Conservation (phyloP, 2,329 filamentous ascomycete genomes). For the Nemania diffusa region DNA sequence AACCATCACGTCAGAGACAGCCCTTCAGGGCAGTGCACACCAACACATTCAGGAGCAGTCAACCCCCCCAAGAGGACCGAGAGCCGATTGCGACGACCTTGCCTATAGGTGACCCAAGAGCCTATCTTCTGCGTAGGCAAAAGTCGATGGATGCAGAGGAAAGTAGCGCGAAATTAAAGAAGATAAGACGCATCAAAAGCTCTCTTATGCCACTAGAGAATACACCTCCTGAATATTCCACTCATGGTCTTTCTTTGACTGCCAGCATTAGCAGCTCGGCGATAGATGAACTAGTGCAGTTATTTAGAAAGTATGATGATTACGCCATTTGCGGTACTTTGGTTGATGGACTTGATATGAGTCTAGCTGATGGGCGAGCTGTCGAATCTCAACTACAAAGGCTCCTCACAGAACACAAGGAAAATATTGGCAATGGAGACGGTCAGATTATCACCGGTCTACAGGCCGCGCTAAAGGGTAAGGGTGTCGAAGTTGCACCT, state of each 20-base stretch:
- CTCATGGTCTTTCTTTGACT: slow-evolving; percentile 32
- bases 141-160: slow-evolving; percentile 44
- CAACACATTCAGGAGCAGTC: slow-evolving; percentile 19
- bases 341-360: slow-evolving; percentile 46
- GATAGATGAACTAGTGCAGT: slow-evolving; percentile 29
- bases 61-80: slow-evolving; percentile 27
- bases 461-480: slow-evolving; percentile 29
- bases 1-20: slow-evolving; percentile 13
- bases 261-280: slow-evolving; percentile 25
- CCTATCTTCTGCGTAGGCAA: slow-evolving; percentile 49
- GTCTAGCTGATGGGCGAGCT: slow-evolving; percentile 38
- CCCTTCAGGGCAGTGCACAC: slow-evolving; percentile 28
- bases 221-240: slow-evolving; percentile 37
- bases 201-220: slow-evolving; percentile 47
- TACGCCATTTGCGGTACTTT: slow-evolving; percentile 42
- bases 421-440: slow-evolving; percentile 11
- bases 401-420: slow-evolving; percentile 36
- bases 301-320: slow-evolving; percentile 39
- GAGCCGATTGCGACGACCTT: slow-evolving; percentile 46
- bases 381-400: slow-evolving; percentile 42
- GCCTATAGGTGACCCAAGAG: slow-evolving; percentile 45
- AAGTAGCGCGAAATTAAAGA: slow-evolving; percentile 34
- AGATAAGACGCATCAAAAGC: slow-evolving; percentile 45
- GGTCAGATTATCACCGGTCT: slow-evolving; percentile 15
- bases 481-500: slow-evolving; percentile 1